A percentile compares a stretch with the other conserved stretches of the same genome.
Evolutionary conservation across 1,284 basidiomycete species (phyloP).

Genomic region (Ganoderma boninense): DNA sequence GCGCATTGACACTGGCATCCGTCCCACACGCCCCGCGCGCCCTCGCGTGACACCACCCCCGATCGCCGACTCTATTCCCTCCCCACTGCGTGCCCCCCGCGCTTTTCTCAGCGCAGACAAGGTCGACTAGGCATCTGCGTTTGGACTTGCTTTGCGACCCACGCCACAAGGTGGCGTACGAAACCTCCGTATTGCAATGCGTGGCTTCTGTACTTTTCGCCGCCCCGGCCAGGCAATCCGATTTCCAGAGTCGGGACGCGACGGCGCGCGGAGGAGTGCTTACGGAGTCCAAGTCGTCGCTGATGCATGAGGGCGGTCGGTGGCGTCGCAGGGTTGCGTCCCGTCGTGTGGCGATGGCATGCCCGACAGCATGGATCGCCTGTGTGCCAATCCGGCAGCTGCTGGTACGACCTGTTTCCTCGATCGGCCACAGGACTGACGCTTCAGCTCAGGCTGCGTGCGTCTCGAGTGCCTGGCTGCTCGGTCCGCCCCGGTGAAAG

Average conservation of each 20-base stretch:
- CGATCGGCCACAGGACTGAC: background rate
- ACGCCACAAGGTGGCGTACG: background rate
- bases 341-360: background rate
- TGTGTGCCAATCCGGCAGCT: background rate
- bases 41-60: no score
- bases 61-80: no score
- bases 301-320: background rate
- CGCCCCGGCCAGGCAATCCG: background rate
- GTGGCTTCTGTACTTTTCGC: background rate
- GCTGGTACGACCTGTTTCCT: background rate
- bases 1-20: no score
- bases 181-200: background rate
- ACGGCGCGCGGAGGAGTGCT: background rate
- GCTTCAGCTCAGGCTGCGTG: background rate
- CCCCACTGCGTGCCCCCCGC: no score
- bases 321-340: background rate
- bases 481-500: background rate
- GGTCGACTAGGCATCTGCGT: no score
- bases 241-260: background rate
- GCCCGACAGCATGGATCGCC: background rate
- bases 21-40: no score
- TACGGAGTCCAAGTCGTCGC: background rate
- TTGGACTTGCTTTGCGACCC: no score
- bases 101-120: no score
- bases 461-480: background rate